phyloP scores from a whole-genome alignment of 352 stramenopile genomes.

The Pythium rhizo-oryzae region DNA sequence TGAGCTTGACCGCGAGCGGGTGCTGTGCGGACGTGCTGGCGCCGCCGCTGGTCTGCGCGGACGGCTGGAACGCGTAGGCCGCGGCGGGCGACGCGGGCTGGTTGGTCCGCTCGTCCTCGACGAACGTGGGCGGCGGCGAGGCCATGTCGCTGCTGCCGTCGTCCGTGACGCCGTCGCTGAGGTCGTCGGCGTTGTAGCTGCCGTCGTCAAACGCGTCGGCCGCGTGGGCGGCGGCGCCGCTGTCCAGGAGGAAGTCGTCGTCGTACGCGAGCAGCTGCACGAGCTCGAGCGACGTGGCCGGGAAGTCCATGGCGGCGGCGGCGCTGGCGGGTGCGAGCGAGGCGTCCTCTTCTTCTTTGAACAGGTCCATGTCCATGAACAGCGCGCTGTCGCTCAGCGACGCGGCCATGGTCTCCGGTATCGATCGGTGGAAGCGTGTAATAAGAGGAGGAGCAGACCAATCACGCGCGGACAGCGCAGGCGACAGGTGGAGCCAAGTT shows the following conservation, averaged over 20 bases:
- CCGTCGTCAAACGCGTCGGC: slow-evolving; percentile 11
- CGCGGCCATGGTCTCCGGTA: slow-evolving; percentile 5
- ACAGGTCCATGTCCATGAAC: slow-evolving; percentile 56
- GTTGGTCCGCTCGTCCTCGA: slow-evolving; percentile 21
- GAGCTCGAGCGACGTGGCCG: slow-evolving; percentile 23
- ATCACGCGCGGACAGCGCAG: slow-evolving; percentile 25
- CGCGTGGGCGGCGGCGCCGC: background rate
- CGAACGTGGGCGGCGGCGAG: slow-evolving; percentile 45
- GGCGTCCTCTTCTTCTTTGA: slow-evolving; percentile 38
- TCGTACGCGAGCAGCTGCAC: slow-evolving; percentile 54
- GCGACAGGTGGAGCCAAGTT: slow-evolving; percentile 6
- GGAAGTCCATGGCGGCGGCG: slow-evolving; percentile 27
- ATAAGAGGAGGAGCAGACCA: background rate
- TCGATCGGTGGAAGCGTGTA: background rate
- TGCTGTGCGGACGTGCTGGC: background rate
- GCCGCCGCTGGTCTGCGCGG: background rate
- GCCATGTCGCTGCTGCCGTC: slow-evolving; percentile 47
- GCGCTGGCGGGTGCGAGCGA: slow-evolving; percentile 23
- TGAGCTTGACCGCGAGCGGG: background rate
- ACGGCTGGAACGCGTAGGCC: slow-evolving; percentile 11
- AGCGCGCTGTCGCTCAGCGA: slow-evolving; percentile 26
- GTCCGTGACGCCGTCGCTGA: slow-evolving; percentile 44
- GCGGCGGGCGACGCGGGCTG: slow-evolving; percentile 30
- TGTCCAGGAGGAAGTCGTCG: slow-evolving; percentile 31
- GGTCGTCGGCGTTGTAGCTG: slow-evolving; percentile 47